Percentiles rank a stretch among this genome's conserved stretches.
These are phyloP conservation scores for Helicostylum pulchrum DNA, from an alignment of 192 early-diverging fungal species.

Conservation along the genomic window DNA sequence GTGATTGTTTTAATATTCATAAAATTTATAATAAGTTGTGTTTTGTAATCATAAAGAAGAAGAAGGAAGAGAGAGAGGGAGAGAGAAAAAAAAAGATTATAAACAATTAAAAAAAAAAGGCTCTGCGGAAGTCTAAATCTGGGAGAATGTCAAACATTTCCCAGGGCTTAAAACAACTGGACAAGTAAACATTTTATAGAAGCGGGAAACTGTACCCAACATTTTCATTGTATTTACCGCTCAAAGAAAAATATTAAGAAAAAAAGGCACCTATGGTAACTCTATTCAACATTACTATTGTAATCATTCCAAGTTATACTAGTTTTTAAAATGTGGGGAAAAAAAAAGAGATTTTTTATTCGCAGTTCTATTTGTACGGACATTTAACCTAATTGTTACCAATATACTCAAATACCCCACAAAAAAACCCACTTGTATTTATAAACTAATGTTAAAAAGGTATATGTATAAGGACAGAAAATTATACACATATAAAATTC, in stretches of 20 bases:
- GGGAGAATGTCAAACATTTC: conserved; percentile 19
- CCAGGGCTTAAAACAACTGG: neutral
- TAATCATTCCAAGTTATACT: too few species aligned
- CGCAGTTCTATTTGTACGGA: neutral
- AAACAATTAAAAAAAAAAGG: neutral
- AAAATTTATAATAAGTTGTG: neutral
- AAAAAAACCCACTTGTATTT: too few species aligned
- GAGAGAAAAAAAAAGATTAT: neutral
- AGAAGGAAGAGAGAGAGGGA: too few species aligned
- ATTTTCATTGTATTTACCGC: too few species aligned
- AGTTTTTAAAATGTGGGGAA: neutral
- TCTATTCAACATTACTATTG: too few species aligned
- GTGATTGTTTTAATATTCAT: conserved; percentile 16
- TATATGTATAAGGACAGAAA: too few species aligned
- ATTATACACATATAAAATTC: too few species aligned
- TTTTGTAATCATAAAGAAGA: neutral
- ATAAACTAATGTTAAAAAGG: too few species aligned
- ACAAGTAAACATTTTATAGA: too few species aligned
- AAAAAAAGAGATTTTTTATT: neutral
- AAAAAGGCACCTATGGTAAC: too few species aligned
- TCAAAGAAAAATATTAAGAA: too few species aligned
- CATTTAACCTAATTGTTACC: neutral
- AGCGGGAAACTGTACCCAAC: too few species aligned
- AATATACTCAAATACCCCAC: neutral
- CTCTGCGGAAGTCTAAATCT: conserved; percentile 6